phyloP scores from a whole-genome alignment of 2,329 filamentous ascomycete genomes.

The Trichoderma aggressivum region DNA sequence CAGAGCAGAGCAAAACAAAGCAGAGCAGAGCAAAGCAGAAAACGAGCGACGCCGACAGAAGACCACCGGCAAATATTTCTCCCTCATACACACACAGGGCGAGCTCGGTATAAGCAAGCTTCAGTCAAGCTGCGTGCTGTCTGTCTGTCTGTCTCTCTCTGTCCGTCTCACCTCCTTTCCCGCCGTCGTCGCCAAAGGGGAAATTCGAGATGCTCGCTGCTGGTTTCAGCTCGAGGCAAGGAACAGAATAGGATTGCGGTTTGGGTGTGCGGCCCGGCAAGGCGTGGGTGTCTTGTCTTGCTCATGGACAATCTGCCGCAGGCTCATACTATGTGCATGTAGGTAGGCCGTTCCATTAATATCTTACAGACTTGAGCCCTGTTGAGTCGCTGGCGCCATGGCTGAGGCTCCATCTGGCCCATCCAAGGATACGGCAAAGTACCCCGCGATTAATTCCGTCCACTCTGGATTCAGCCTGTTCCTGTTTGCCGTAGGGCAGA shows the following conservation, averaged over 20 bases:
- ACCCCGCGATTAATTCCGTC: slow-evolving; percentile 12
- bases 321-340: too few species aligned
- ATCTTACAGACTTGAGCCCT: neutral
- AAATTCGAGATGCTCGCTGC: neutral
- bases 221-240: neutral
- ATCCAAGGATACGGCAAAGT: neutral
- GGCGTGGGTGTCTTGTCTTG: neutral
- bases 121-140: neutral
- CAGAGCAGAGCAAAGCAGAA: neutral
- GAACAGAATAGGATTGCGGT: neutral
- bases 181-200: neutral
- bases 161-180: neutral
- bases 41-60: neutral
- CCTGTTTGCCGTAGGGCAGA: slow-evolving; percentile 1
- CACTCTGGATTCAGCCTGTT: neutral
- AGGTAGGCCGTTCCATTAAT: neutral
- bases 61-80: neutral
- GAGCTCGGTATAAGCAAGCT: neutral
- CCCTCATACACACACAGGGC: neutral
- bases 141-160: too few species aligned
- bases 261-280: neutral
- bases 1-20: neutral
- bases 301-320: neutral
- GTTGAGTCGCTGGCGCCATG: neutral
- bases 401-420: neutral